Evolutionary conservation across 805 yeast genomes (phyloP).

Genomic region (Kluyveromyces dobzhanskii): DNA sequence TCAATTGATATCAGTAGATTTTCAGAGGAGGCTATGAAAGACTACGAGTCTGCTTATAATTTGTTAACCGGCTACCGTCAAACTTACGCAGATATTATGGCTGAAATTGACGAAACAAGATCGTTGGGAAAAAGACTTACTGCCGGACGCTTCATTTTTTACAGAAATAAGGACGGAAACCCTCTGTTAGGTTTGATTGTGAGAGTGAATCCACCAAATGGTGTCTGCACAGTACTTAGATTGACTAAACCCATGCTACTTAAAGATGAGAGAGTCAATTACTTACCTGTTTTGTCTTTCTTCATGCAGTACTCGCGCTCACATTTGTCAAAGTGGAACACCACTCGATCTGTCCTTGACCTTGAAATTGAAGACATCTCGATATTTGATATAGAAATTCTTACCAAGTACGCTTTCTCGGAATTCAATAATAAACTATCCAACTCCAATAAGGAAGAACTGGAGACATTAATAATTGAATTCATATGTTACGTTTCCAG

Average conservation of each 20-base stretch:
- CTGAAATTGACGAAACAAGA: constrained; percentile 40
- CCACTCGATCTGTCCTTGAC: constrained; percentile 22
- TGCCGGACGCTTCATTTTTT: constrained; percentile 52
- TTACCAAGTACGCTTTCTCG: constrained; percentile 20
- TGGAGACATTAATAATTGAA: neutral
- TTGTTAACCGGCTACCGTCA: constrained; percentile 39
- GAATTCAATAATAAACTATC: constrained; percentile 10
- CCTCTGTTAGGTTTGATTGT: constrained; percentile 43
- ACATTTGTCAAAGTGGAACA: constrained; percentile 16
- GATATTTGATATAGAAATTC: constrained; percentile 23
- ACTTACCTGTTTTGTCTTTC: constrained; percentile 30
- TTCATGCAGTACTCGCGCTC: constrained; percentile 19
- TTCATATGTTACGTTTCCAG: constrained; percentile 12
- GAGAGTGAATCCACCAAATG: constrained; percentile 26
- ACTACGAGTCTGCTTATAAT: constrained; percentile 38
- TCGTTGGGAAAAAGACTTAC: constrained; percentile 40
- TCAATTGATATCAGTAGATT: constrained; percentile 30
- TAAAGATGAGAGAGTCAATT: constrained; percentile 24
- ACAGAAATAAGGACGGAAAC: constrained; percentile 37
- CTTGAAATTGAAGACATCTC: constrained; percentile 26
- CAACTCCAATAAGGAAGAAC: neutral
- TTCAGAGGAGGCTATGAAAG: constrained; percentile 30
- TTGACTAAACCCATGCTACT: constrained; percentile 27
- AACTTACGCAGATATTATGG: constrained; percentile 38
- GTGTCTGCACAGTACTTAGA: constrained; percentile 21